Percentiles rank a stretch among this genome's conserved stretches.
Evolutionary conservation across 192 early-diverging fungal genomes (phyloP).

Genomic region (Kickxella alabastrina): DNA sequence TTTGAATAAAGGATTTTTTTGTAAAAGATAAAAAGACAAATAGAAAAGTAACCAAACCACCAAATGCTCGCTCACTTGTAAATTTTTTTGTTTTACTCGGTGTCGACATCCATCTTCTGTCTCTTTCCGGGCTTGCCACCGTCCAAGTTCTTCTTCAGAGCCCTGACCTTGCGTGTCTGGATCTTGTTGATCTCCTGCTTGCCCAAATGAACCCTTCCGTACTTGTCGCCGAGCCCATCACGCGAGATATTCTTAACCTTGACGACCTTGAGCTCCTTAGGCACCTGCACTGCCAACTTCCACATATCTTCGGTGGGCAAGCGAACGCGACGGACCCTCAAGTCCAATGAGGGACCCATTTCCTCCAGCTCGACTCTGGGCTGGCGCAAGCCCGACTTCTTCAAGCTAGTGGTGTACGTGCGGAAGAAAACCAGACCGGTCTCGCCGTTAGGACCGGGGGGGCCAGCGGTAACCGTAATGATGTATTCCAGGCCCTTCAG

Average conservation of each 20-base stretch:
- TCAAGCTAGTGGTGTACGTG: slow-evolving; percentile 76
- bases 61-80: too few species aligned
- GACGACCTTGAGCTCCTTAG: slow-evolving; percentile 68
- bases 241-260: slow-evolving; percentile 91
- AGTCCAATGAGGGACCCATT: slow-evolving; percentile 88
- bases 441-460: slow-evolving; percentile 57
- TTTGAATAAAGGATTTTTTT: too few species aligned
- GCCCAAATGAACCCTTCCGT: slow-evolving; percentile 88
- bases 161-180: slow-evolving; percentile 99
- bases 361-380: slow-evolving; percentile 90
- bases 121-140: slow-evolving; percentile 21
- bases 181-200: slow-evolving; percentile 88
- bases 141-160: slow-evolving; percentile 66
- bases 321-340: slow-evolving; percentile 69
- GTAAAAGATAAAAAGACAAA: too few species aligned
- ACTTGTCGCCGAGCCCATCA: slow-evolving; percentile 88
- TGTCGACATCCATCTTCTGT: slow-evolving; percentile 17
- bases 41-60: too few species aligned
- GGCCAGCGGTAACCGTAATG: slow-evolving; percentile 75
- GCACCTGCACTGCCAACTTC: slow-evolving; percentile 78
- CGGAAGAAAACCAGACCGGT: slow-evolving; percentile 72
- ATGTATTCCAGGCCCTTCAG: slow-evolving; percentile 86
- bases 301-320: slow-evolving; percentile 75
- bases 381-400: slow-evolving; percentile 79
- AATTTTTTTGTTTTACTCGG: slow-evolving; percentile 8